Evolutionary conservation across 768 basidiomycete genomes (phyloP).

Genomic region (Termitomyces sp.): DNA sequence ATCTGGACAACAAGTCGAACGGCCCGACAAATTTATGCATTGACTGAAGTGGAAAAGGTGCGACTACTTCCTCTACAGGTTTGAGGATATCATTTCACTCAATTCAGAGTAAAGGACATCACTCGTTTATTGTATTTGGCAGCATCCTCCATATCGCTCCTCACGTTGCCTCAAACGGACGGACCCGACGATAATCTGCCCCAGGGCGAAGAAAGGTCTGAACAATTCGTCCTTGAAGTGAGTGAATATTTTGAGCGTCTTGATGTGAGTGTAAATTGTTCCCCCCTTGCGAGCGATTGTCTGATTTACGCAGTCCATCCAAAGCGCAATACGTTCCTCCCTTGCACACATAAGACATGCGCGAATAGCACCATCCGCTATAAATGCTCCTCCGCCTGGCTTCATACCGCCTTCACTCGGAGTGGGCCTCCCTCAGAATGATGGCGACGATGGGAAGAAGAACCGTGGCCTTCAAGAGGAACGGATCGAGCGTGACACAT

Average conservation of each 20-base stretch:
- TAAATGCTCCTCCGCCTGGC: constrained; percentile 69
- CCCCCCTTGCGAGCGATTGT: neutral
- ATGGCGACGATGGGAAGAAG: constrained; percentile 29
- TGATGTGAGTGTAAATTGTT: constrained; percentile 46
- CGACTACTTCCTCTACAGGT: constrained; percentile 3
- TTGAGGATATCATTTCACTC: neutral
- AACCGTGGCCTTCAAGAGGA: constrained; percentile 75
- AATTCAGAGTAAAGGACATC: constrained; percentile 57
- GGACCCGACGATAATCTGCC: constrained; percentile 62
- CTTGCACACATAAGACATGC: constrained; percentile 80
- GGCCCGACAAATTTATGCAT: constrained; percentile 75
- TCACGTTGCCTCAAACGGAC: constrained; percentile 84
- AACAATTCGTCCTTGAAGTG: constrained; percentile 82
- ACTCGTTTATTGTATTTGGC: constrained; percentile 72
- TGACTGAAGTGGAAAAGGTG: constrained; percentile 81
- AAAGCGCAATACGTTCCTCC: constrained; percentile 71
- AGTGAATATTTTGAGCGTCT: constrained; percentile 84
- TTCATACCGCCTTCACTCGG: constrained; percentile 79
- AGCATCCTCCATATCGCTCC: constrained; percentile 72
- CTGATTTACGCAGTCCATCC: constrained; percentile 53
- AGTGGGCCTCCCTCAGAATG: constrained; percentile 59
- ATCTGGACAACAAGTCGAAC: constrained; percentile 82
- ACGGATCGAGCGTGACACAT: constrained; percentile 71
- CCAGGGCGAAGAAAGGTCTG: constrained; percentile 79
- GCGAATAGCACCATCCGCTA: constrained; percentile 84